phyloP scores from a whole-genome alignment of 768 basidiomycete species.

The Amanita inopinata region DNA sequence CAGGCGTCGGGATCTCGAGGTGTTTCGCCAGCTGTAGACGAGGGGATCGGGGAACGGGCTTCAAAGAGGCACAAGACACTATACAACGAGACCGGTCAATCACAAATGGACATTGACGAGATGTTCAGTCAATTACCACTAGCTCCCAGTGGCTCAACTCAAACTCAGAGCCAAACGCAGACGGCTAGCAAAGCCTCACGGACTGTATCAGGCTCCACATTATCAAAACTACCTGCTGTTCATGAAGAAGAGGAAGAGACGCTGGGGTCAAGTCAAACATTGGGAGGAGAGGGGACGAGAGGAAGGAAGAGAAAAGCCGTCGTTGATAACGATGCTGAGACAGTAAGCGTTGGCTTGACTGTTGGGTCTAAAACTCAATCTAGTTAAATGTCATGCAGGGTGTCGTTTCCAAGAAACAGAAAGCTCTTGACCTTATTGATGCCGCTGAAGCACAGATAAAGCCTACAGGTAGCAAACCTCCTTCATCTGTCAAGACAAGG shows the following conservation, averaged over 20 bases:
- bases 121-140: slow-evolving; percentile 11
- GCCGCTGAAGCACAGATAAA: background rate
- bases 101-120: slow-evolving; percentile 19
- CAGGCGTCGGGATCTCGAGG: slow-evolving; percentile 10
- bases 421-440: background rate
- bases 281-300: slow-evolving; percentile 10
- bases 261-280: slow-evolving; percentile 10
- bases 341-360: background rate
- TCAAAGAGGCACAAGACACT: slow-evolving; percentile 63
- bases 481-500: background rate
- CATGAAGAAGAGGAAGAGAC: slow-evolving; percentile 52
- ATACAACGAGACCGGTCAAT: slow-evolving; percentile 57
- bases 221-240: slow-evolving; percentile 18
- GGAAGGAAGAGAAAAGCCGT: slow-evolving; percentile 30
- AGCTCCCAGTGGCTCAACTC: background rate
- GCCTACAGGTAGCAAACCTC: background rate
- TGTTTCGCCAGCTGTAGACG: slow-evolving; percentile 15
- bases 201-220: slow-evolving; percentile 13
- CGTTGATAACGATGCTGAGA: slow-evolving; percentile 18
- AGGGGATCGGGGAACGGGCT: slow-evolving; percentile 41
- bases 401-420: background rate
- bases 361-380: background rate
- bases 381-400: background rate
- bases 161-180: slow-evolving; percentile 23
- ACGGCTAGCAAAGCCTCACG: slow-evolving; percentile 23